A percentile compares a stretch with the other conserved stretches of the same genome.
phyloP scores from a whole-genome alignment of 169 alveolate genomes.

The Blepharisma undulans region DNA sequence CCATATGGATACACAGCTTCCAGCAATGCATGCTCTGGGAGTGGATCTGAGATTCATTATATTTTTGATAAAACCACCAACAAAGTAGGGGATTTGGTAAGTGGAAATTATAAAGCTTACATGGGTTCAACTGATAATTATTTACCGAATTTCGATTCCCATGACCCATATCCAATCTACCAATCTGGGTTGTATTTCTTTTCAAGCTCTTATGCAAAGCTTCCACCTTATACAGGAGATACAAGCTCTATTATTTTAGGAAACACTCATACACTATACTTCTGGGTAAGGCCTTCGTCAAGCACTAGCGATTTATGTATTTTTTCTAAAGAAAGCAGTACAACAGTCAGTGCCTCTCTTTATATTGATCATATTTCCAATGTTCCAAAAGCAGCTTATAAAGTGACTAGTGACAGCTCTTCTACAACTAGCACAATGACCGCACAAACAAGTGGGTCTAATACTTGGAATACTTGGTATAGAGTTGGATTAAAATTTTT shows the following conservation, averaged over 20 bases:
- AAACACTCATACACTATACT: neutral
- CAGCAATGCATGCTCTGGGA: too few species aligned
- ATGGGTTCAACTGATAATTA: neutral
- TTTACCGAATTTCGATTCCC: neutral
- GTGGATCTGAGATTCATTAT: too few species aligned
- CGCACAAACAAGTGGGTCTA: neutral
- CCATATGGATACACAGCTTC: too few species aligned
- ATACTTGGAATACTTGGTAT: neutral
- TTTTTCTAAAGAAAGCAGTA: neutral
- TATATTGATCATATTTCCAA: neutral
- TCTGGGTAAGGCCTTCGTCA: neutral
- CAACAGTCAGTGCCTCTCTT: neutral
- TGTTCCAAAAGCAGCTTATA: neutral
- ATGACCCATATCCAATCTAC: conserved; percentile 1
- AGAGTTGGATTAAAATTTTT: neutral
- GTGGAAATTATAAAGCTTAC: too few species aligned
- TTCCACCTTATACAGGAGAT: neutral
- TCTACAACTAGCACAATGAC: neutral
- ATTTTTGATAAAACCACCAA: too few species aligned
- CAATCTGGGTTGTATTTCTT: neutral
- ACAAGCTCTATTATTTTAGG: neutral
- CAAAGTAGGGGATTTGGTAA: too few species aligned
- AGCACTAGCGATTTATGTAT: neutral
- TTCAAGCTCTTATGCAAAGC: neutral
- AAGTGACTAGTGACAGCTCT: neutral